Evolutionary conservation across 176 grass and related monocot genomes (phyloP), one percentile per base, ranked within the genome.

Genomic region (Cenchrus purpureus): DNA sequence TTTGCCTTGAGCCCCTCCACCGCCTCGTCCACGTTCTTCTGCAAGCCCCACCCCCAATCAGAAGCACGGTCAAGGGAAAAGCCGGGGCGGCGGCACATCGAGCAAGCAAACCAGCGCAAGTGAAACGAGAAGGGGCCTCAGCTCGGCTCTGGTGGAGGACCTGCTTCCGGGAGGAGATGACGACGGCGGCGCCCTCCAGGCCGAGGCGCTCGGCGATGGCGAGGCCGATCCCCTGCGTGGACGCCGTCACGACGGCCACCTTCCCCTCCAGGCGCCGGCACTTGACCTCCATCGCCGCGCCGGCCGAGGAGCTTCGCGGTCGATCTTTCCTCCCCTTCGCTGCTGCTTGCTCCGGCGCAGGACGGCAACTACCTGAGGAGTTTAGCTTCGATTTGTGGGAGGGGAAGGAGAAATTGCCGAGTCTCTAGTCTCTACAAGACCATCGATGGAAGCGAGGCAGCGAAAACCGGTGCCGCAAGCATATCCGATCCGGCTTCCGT

Each of bases 101-200:
- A 29, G 46, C 49, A 19, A 37, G 9, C 7, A 25, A 7, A 71
- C 34, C 22, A n/a, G 15, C 16, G 25, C 25, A 12, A 19, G 48
- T 14, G n/a, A 52, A 73, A 28, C 71, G 49, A 74, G 19, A 61
- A 12, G 20, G n/a, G 59, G 59, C n/a, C 20, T 73, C 29, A 52
- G 5, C 22, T 60, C 48, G 48, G 71, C 44, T 50, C 14, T 10
- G 62, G 14, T 34, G 54, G 46, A 95, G 54, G 52, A 95, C 95
- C 93, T 98, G 93, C 83, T 92, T 98, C 73, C 96, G 91, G 44
- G 96, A 98, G 87, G 96, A 98, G 83, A 98, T 74, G 85, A 98
- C 91, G 89, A 94, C 91, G 64, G 89, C 79, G 76, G 96, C 96
- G 50, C 96, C 96, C 82, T 98, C 96, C 4, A 71, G 85, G 81